Conservation (phyloP, 306 rosid genomes). For the Malus orientalis region DNA sequence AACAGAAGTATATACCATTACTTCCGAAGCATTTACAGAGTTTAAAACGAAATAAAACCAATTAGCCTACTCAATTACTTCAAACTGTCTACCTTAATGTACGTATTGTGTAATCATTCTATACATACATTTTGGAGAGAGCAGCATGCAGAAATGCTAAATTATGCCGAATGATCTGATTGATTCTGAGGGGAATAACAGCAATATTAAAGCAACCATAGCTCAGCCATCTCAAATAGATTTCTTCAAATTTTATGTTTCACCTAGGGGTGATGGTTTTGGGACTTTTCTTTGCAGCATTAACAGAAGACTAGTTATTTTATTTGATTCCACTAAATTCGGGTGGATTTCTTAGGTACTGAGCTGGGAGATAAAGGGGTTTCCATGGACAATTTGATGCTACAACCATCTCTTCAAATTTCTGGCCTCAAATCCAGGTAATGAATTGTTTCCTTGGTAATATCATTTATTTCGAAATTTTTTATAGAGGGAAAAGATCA, state of each 20-base stretch:
- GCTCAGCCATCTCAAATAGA: slow-evolving; percentile 45
- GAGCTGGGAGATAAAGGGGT: slow-evolving; percentile 33
- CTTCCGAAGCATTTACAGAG: slow-evolving; percentile 5
- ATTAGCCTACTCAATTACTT: background rate
- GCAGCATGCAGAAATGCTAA: slow-evolving; percentile 96
- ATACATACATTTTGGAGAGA: slow-evolving; percentile 95
- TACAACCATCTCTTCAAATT: slow-evolving; percentile 80
- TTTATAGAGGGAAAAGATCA: background rate
- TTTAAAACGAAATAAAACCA: background rate
- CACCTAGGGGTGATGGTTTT: background rate
- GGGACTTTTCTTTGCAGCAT: background rate
- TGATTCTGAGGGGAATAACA: slow-evolving; percentile 72
- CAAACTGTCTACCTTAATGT: slow-evolving; percentile 4
- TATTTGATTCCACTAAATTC: slow-evolving; percentile 7
- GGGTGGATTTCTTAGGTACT: slow-evolving; percentile 30
- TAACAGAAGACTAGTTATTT: background rate
- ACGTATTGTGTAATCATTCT: slow-evolving; percentile 13
- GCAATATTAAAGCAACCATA: slow-evolving; percentile 85
- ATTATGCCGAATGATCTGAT: slow-evolving; percentile 93
- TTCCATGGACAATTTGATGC: slow-evolving; percentile 69
- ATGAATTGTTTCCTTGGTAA: background rate
- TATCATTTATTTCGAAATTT: background rate
- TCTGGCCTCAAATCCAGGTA: slow-evolving; percentile 99
- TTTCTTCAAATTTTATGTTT: slow-evolving; percentile 16
- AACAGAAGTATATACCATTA: slow-evolving; percentile 13